phyloP scores from a whole-genome alignment of 148 eudicot species.

The Mesembryanthemum crystallinum region DNA sequence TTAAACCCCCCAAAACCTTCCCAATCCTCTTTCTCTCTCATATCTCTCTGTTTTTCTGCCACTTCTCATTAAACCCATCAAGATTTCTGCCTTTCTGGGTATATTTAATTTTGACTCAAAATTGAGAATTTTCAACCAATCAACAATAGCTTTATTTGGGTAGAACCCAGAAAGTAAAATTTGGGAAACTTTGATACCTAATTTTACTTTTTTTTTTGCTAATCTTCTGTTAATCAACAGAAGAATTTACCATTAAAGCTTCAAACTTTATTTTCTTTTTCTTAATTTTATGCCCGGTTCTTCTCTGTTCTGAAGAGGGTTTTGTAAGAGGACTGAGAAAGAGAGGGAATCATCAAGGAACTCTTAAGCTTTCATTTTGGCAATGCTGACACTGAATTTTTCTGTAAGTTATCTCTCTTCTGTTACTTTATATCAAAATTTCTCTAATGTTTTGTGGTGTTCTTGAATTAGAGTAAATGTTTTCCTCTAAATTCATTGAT shows the following conservation, averaged over 20 bases:
- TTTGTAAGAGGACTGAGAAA: background rate
- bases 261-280: constrained; percentile 12
- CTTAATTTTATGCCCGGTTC: constrained; percentile 5
- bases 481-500: too few relatives aligned
- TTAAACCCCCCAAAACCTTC: constrained; percentile 14
- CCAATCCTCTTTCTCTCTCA: constrained; percentile 5
- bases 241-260: constrained; percentile 24
- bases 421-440: background rate
- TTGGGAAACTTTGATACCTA: constrained; percentile 12
- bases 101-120: background rate
- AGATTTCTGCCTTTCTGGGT: background rate
- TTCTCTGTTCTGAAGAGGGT: constrained; percentile 23
- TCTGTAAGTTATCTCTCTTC: constrained; percentile 25
- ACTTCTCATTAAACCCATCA: background rate
- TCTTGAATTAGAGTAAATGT: background rate
- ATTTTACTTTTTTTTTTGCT: constrained; percentile 22
- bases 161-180: constrained; percentile 28
- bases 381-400: constrained; percentile 21
- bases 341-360: background rate
- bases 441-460: background rate
- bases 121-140: background rate
- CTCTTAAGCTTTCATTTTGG: background rate
- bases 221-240: constrained; percentile 9
- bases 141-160: background rate
- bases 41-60: background rate